phyloP scores from a whole-genome alignment of 257 asterid species.

The Nicotiana knightiana region DNA sequence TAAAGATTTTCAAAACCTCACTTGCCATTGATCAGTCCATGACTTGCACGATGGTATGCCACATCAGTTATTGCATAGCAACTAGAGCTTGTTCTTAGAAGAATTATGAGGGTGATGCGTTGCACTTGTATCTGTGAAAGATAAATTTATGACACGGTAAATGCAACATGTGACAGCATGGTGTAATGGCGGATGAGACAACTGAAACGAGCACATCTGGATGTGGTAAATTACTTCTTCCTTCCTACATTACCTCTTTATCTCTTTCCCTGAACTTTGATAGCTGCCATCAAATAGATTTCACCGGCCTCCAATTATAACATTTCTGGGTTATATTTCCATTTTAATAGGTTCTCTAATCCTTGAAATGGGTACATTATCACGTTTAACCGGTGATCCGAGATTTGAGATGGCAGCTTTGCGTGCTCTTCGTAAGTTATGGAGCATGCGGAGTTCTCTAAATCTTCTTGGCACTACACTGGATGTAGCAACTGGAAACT shows the following conservation, averaged over 20 bases:
- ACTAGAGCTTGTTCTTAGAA: not conserved
- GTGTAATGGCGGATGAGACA: slow-evolving; percentile 85
- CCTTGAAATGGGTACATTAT: slow-evolving; percentile 98
- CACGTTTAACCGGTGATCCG: slow-evolving; percentile 88
- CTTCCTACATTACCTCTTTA: slow-evolving; percentile 6
- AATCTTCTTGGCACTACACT: slow-evolving; percentile 92
- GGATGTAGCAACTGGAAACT: slow-evolving; percentile 83
- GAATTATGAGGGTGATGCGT: not conserved
- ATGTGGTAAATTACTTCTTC: slow-evolving; percentile 51
- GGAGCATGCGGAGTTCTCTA: slow-evolving; percentile 97
- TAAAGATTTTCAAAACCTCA: not conserved
- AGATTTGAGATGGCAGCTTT: slow-evolving; percentile 84
- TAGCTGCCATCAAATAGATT: slow-evolving; percentile 1
- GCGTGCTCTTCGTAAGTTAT: slow-evolving; percentile 82
- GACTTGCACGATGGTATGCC: not conserved
- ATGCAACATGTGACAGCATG: slow-evolving; percentile 58
- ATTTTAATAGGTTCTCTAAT: slow-evolving; percentile 71
- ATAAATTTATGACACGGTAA: slow-evolving; percentile 18
- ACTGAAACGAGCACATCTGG: slow-evolving; percentile 98
- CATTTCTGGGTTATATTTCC: slow-evolving; percentile 14
- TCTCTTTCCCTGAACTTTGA: slow-evolving; percentile 7
- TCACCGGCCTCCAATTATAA: not conserved
- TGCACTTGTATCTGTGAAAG: slow-evolving; percentile 13
- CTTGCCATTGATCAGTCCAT: not conserved
- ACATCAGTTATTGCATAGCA: not conserved